These are phyloP conservation scores for Ilyonectria sp. DNA, from an alignment of 2,329 filamentous ascomycete species.

Conservation along the genomic window DNA sequence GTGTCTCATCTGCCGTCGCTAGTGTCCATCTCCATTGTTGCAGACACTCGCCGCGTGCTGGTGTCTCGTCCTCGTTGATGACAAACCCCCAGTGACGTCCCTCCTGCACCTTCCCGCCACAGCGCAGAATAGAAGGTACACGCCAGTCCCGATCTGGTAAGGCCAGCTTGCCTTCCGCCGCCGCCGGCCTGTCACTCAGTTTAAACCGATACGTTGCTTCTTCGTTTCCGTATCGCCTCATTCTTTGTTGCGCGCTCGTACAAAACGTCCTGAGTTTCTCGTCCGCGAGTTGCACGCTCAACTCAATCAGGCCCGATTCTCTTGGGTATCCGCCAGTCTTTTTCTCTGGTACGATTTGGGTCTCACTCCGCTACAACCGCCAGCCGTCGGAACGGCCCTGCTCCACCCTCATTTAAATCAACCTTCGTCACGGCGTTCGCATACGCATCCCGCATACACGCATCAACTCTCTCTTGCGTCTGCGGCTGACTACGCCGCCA, in stretches of 20 bases:
- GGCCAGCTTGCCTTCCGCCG: constrained; percentile 23
- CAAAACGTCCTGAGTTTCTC: neutral
- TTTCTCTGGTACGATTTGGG: neutral
- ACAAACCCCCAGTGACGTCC: constrained; percentile 19
- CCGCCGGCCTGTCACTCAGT: constrained; percentile 6
- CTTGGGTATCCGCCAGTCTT: neutral
- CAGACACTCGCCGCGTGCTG: neutral
- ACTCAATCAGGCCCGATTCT: neutral
- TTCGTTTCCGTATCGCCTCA: constrained; percentile 23
- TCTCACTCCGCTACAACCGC: neutral
- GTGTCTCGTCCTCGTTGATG: constrained; percentile 4
- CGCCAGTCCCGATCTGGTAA: constrained; percentile 27
- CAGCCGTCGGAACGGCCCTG: neutral
- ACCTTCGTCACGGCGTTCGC: neutral
- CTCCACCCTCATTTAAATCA: constrained; percentile 10
- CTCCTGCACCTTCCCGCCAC: neutral
- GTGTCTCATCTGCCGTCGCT: neutral
- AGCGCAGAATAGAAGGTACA: constrained; percentile 16
- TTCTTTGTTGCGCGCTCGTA: neutral
- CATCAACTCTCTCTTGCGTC: constrained; percentile 8
- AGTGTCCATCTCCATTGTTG: neutral
- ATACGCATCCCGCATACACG: neutral
- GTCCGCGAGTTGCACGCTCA: neutral
- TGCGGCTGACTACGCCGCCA: constrained; percentile 18
- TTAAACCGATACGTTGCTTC: constrained; percentile 30